Conservation (phyloP, 2,329 filamentous ascomycete genomes). For the Emergomyces pasteurianus region DNA sequence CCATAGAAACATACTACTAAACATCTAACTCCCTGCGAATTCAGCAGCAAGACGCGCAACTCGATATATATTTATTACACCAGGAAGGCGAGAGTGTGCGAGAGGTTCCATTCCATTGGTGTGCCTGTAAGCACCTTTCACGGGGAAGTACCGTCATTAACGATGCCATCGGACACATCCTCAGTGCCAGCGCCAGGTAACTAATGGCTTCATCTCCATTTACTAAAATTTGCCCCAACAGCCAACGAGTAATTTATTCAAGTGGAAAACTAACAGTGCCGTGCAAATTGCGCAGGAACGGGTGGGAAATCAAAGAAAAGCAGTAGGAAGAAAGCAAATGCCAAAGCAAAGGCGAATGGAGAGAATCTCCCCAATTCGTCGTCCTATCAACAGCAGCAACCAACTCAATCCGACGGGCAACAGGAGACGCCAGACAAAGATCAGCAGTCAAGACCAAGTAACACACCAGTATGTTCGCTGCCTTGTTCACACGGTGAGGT, state of each 20-base stretch:
- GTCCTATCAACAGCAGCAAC: background rate
- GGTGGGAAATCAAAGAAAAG: constrained; percentile 44
- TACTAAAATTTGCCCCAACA: constrained; percentile 1
- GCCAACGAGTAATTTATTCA: background rate
- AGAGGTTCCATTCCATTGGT: background rate
- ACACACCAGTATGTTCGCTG: background rate
- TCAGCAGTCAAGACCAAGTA: background rate
- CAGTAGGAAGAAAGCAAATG: constrained; percentile 44
- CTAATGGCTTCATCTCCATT: background rate
- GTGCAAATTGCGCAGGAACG: constrained; percentile 19
- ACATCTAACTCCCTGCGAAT: background rate
- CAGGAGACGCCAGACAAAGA: constrained; percentile 12
- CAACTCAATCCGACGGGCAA: constrained; percentile 15
- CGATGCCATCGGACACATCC: constrained; percentile 8
- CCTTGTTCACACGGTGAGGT: background rate
- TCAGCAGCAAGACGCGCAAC: background rate
- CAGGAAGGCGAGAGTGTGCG: background rate
- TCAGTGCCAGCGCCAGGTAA: constrained; percentile 14
- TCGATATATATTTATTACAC: background rate
- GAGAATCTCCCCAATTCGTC: constrained; percentile 17
- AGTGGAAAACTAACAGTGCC: background rate
- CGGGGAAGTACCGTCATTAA: background rate
- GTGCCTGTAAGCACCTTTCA: background rate
- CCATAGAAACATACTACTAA: background rate
- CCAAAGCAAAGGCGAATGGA: constrained; percentile 31